phyloP scores from a whole-genome alignment of 768 basidiomycete species.

The Daedalea quercina region DNA sequence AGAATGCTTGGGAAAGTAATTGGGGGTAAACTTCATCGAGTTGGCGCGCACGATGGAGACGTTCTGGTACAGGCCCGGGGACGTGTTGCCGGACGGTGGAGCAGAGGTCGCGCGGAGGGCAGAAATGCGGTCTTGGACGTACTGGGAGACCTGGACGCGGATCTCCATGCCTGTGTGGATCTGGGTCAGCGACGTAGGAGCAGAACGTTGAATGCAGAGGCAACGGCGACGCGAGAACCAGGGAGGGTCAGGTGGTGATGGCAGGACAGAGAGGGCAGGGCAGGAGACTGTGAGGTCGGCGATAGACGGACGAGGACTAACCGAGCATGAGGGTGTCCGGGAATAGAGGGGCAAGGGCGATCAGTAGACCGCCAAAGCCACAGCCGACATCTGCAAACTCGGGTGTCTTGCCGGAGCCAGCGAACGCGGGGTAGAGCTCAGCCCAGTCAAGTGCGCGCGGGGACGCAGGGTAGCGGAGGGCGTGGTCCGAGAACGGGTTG shows the following conservation, averaged over 20 bases:
- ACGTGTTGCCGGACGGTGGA: slow-evolving; percentile 11
- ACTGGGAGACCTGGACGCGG: slow-evolving; percentile 91
- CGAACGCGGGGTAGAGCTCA: slow-evolving; percentile 72
- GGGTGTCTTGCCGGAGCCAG: slow-evolving; percentile 53
- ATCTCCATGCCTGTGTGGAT: slow-evolving; percentile 82
- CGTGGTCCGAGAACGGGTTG: slow-evolving; percentile 84
- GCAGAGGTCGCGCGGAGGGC: slow-evolving; percentile 73
- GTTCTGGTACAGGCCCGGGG: slow-evolving; percentile 64
- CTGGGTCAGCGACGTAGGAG: neutral
- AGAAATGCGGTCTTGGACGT: slow-evolving; percentile 88
- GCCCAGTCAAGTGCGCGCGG: slow-evolving; percentile 79
- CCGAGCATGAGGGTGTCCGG: slow-evolving; percentile 93
- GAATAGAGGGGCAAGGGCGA: slow-evolving; percentile 82
- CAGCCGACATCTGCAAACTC: slow-evolving; percentile 98
- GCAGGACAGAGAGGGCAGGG: neutral
- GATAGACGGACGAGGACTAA: slow-evolving; percentile 28
- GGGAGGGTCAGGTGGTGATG: neutral
- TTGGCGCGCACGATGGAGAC: slow-evolving; percentile 93
- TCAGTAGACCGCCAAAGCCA: slow-evolving; percentile 92
- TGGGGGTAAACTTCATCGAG: slow-evolving; percentile 97
- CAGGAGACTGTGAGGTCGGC: neutral
- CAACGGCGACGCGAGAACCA: neutral
- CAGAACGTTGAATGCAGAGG: neutral
- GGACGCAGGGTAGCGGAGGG: slow-evolving; percentile 77
- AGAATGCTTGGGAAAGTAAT: slow-evolving; percentile 89